A percentile compares a stretch with the other conserved stretches of the same genome.
These are phyloP conservation scores for Penicillium psychrofluorescens DNA, from an alignment of 495 filamentous ascomycete species.

Conservation along the genomic window DNA sequence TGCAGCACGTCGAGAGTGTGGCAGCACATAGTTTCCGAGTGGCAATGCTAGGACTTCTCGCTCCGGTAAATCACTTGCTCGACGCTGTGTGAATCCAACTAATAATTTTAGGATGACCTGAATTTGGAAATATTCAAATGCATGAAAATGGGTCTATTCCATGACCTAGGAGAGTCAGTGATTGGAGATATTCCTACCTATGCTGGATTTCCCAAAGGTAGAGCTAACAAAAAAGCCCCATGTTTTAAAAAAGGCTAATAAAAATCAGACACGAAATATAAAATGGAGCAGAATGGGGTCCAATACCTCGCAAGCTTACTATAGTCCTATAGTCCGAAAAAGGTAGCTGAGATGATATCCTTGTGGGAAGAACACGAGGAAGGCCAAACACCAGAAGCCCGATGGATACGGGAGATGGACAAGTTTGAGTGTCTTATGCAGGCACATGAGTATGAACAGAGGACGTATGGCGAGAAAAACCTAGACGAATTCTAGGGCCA, in stretches of 20 bases:
- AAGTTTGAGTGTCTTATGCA: background rate
- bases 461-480: background rate
- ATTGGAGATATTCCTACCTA: background rate
- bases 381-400: background rate
- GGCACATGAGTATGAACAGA: background rate
- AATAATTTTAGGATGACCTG: background rate
- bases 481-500: background rate
- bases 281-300: background rate
- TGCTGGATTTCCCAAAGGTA: background rate
- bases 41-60: background rate
- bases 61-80: background rate
- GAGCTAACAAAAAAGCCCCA: background rate
- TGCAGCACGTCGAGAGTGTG: background rate
- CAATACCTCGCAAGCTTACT: background rate
- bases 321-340: background rate
- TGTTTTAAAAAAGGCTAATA: background rate
- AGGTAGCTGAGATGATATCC: background rate
- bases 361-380: background rate
- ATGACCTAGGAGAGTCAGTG: background rate
- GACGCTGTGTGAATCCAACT: background rate
- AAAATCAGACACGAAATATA: background rate
- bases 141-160: background rate
- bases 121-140: background rate
- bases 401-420: background rate
- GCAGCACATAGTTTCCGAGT: background rate